phyloP scores from a whole-genome alignment of 805 yeast genomes.

The Ogataea methylovora region DNA sequence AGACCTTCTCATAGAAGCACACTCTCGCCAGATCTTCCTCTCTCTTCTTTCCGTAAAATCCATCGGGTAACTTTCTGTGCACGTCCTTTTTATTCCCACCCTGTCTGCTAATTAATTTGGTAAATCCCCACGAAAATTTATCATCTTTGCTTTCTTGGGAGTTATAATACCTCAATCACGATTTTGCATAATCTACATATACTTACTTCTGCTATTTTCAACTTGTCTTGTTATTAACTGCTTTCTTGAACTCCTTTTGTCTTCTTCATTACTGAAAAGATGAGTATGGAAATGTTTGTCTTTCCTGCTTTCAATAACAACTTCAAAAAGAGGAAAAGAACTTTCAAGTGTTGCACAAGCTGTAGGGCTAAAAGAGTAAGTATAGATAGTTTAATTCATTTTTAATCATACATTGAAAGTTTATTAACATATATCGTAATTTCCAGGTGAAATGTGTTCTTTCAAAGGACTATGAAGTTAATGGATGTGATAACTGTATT shows the following conservation, averaged over 20 bases:
- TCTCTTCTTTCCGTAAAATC: too few species aligned
- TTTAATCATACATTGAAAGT: background rate
- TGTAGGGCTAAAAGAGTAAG: constrained; percentile 19
- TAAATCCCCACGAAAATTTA: too few species aligned
- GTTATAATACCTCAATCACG: too few species aligned
- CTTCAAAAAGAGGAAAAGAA: constrained; percentile 22
- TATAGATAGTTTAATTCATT: background rate
- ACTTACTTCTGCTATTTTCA: background rate
- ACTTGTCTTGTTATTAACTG: background rate
- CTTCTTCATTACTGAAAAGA: background rate
- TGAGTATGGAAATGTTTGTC: constrained; percentile 17
- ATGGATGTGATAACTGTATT: constrained; percentile 10
- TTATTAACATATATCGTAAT: background rate
- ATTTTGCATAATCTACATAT: too few species aligned
- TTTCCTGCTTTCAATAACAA: constrained; percentile 24
- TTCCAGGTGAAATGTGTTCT: constrained; percentile 8
- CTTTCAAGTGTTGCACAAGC: constrained; percentile 21
- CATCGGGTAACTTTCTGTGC: too few species aligned
- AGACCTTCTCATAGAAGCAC: too few species aligned
- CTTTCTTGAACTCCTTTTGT: background rate
- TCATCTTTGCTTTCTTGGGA: too few species aligned
- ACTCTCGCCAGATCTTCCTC: too few species aligned
- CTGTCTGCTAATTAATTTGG: too few species aligned
- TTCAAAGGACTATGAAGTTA: constrained; percentile 7
- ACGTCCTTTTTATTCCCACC: too few species aligned